Conservation (phyloP, 257 asterid genomes). For the Leptodermis oblonga region DNA sequence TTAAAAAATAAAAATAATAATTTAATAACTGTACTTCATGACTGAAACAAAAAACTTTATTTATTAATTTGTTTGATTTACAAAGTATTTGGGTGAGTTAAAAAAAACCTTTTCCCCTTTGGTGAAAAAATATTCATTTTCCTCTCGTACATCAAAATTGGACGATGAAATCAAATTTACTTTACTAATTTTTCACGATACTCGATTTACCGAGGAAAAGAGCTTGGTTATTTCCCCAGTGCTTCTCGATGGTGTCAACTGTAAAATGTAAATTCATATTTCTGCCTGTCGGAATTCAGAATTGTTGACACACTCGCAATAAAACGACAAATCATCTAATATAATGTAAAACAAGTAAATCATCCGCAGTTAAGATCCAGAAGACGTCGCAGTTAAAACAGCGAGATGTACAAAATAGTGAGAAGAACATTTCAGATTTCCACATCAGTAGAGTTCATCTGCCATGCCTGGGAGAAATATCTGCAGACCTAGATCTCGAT, state of each 20-base stretch:
- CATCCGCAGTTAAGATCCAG: not conserved
- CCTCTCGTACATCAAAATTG: no score
- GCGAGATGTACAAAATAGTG: not conserved
- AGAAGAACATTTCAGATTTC: not conserved
- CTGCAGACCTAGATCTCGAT: slow-evolving; percentile 33
- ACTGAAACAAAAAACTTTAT: no score
- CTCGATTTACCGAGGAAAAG: no score
- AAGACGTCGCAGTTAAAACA: not conserved
- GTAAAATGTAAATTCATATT: not conserved
- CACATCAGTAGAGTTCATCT: not conserved
- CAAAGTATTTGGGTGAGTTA: no score
- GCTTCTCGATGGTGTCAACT: no score
- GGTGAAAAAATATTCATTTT: not conserved
- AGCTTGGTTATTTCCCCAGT: no score
- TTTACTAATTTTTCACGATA: no score
- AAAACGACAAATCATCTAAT: not conserved
- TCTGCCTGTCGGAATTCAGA: not conserved
- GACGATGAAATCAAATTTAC: no score
- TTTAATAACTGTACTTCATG: no score
- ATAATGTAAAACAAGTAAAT: not conserved
- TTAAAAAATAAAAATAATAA: no score
- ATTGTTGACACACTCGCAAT: not conserved
- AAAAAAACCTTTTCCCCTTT: no score
- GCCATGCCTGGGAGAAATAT: slow-evolving; percentile 22
- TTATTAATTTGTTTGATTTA: no score